These are phyloP conservation scores for Hyaloscypha variabilis DNA, from an alignment of 495 filamentous ascomycete species.

Conservation along the genomic window DNA sequence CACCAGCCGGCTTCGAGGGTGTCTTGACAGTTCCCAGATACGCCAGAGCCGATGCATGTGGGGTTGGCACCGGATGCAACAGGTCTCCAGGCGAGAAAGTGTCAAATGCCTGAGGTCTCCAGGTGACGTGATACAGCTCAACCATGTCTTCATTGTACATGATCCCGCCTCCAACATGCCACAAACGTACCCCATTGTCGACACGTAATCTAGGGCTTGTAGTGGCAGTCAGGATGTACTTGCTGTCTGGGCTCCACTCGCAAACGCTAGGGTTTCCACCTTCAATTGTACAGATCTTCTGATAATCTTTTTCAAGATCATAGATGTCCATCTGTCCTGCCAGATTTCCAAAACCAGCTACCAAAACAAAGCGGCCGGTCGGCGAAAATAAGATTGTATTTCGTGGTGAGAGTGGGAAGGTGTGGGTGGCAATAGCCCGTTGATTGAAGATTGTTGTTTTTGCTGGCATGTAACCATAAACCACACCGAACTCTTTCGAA, in stretches of 20 bases:
- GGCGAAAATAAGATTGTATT: constrained; percentile 97
- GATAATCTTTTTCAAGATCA: constrained; percentile 88
- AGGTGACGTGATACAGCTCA: constrained; percentile 90
- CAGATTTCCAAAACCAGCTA: constrained; percentile 96
- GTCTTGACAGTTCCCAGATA: constrained; percentile 87
- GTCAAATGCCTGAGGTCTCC: constrained; percentile 73
- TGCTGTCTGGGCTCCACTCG: constrained; percentile 94
- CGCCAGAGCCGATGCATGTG: constrained; percentile 81
- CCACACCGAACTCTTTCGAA: constrained; percentile 93
- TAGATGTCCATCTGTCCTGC: constrained; percentile 98
- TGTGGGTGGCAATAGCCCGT: constrained; percentile 76
- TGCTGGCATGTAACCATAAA: constrained; percentile 97
- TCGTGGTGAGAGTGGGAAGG: constrained; percentile 80
- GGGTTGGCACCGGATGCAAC: constrained; percentile 73
- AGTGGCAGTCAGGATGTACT: constrained; percentile 92
- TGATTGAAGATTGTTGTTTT: constrained; percentile 97
- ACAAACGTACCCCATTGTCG: constrained; percentile 94
- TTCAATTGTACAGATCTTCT: constrained; percentile 91
- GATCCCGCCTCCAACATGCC: constrained; percentile 86
- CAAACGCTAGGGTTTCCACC: constrained; percentile 94
- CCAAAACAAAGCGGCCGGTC: constrained; percentile 86
- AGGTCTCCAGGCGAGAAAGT: constrained; percentile 70
- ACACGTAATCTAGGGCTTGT: constrained; percentile 93
- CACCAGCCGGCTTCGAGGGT: constrained; percentile 91
- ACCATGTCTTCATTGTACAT: constrained; percentile 95